Percentiles rank a stretch among this genome's conserved stretches.
These are phyloP conservation scores for Iberis pinnata DNA, from an alignment of 345 rosid genomes.

Conservation along the genomic window DNA sequence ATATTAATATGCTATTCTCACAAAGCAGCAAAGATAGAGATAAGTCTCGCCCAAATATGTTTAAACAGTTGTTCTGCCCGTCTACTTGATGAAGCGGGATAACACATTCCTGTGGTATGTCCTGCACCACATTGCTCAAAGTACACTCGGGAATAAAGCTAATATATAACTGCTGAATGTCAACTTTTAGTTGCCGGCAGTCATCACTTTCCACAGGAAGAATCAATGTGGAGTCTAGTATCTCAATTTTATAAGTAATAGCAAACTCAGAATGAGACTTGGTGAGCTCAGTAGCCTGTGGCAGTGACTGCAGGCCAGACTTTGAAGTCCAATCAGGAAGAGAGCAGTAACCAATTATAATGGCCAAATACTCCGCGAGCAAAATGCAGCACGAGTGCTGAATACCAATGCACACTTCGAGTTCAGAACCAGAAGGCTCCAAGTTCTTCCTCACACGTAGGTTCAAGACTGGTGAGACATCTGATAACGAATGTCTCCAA, in stretches of 20 bases:
- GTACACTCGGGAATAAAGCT: conserved; percentile 38
- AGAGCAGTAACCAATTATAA: conserved; percentile 75
- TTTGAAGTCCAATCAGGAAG: conserved; percentile 66
- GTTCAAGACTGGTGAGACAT: conserved; percentile 56
- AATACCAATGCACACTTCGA: conserved; percentile 76
- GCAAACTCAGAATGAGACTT: conserved; percentile 22
- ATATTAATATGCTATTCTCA: conserved; percentile 36
- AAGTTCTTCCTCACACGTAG: conserved; percentile 51
- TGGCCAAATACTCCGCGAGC: conserved; percentile 65
- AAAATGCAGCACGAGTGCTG: conserved; percentile 77
- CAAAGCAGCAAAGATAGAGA: conserved; percentile 39
- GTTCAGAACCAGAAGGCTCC: conserved; percentile 39
- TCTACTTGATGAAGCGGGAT: conserved; percentile 47
- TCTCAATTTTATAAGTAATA: conserved; percentile 57
- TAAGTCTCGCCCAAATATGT: conserved; percentile 64
- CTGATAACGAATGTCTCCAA: conserved; percentile 57
- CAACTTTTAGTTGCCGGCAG: conserved; percentile 45
- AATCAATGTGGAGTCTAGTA: conserved; percentile 60
- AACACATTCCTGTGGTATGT: conserved; percentile 47
- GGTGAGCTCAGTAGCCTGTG: conserved; percentile 23
- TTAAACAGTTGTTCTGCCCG: conserved; percentile 39
- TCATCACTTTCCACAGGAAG: conserved; percentile 47
- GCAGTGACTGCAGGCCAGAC: conserved; percentile 32
- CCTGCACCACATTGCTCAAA: conserved; percentile 35
- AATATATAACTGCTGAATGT: conserved; percentile 48